Evolutionary conservation across 768 basidiomycete genomes (phyloP), one percentile per base, ranked within the genome.

Genomic region (Xerocomellus chrysenteron): DNA sequence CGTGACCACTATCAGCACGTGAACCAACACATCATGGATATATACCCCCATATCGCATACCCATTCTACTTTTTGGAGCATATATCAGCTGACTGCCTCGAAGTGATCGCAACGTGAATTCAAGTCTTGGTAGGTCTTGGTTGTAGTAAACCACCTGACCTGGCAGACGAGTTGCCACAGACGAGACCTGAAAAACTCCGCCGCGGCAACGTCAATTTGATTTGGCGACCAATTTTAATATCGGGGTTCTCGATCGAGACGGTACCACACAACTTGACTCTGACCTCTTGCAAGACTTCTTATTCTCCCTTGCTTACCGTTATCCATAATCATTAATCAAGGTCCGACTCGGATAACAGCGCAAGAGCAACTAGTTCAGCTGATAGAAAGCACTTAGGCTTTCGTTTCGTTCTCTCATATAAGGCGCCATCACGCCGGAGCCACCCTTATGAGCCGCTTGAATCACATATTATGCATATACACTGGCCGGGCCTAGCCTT

Each of bases 1-100:
- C 58, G 49, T 53, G 49, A 59, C 49, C 26, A 3, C 21, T 4
- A 53, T 26, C 51, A 32, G 51, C 60, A 57, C 40, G 54, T 57
- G 59, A 47, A 43, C 47, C 19, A 40, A 28, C n/a, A 4, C 21
- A 7, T 19, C 42, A 33, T 52, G 8, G 44, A 32, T 32, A 32
- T 10, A 17, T 21, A 17, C 10, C 40, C 30, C 32, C 21, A 17
- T 9, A 7, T 32, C 28, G 10, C 30, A 39, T 19, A 2, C 7
- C 26, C 24, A 19, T 44, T 5, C 28, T 21, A 33, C 28, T 6
- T 16, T 19, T 14, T 36, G 17, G 42, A 33, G 6, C n/a, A 47
- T 19, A 30, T 37, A 36, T 45, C 24, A 14, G 11, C n/a, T n/a
- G 45, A 45, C 19, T 37, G 28, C 17, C 9, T 44, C n/a, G 9